Conservation (phyloP, 768 basidiomycete species). For the Hericium coralloides region DNA sequence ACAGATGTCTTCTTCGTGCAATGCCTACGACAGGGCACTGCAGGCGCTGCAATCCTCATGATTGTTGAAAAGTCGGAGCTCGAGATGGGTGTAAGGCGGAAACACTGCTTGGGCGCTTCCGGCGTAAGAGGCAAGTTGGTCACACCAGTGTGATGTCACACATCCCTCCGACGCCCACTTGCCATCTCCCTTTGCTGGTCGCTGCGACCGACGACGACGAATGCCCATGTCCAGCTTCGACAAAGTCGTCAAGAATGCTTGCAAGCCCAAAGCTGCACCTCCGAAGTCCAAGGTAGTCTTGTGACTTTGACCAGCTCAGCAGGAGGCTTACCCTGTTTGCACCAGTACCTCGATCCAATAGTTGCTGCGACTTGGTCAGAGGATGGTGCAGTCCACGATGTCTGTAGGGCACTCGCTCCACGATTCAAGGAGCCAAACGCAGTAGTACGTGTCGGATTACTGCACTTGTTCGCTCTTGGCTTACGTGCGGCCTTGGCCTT, state of each 20-base stretch:
- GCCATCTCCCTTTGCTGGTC: constrained; percentile 3
- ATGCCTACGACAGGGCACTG: too few species aligned
- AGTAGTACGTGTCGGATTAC: constrained; percentile 45
- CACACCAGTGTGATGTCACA: not conserved
- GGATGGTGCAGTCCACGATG: constrained; percentile 88
- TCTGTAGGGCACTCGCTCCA: constrained; percentile 80
- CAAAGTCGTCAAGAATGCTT: constrained; percentile 93
- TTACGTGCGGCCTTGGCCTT: not conserved
- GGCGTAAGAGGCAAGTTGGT: not conserved
- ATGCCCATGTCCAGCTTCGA: constrained; percentile 67
- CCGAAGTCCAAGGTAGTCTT: constrained; percentile 83
- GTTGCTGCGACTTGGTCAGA: constrained; percentile 96
- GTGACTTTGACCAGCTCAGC: not conserved
- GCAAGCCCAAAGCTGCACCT: constrained; percentile 92
- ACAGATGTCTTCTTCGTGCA: too few species aligned
- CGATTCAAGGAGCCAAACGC: constrained; percentile 88
- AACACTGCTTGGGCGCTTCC: not conserved
- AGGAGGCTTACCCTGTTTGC: not conserved
- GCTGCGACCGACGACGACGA: constrained; percentile 4
- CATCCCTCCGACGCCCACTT: not conserved
- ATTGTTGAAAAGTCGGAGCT: too few species aligned
- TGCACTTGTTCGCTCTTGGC: not conserved
- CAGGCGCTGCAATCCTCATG: too few species aligned
- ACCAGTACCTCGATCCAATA: constrained; percentile 91
- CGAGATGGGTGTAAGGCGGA: too few species aligned